Evolutionary conservation across 371 early-diverging fungal genomes (phyloP), one percentile per base, ranked within the genome.

Genomic region (Apophysomyces ossiformis): DNA sequence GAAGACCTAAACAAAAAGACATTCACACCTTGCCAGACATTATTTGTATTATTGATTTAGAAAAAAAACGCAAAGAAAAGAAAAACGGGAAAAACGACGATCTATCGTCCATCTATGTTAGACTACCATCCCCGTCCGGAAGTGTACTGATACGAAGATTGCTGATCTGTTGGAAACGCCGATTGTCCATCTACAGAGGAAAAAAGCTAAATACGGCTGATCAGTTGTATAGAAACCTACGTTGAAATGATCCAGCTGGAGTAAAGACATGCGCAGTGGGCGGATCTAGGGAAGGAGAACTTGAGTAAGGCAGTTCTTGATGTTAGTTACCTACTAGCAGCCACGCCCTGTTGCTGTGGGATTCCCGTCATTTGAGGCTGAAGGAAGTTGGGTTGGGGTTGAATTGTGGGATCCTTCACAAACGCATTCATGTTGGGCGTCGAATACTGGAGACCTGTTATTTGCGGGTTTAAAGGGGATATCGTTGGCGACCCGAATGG

Each of bases 401-500:
- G 50, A 45, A 77, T 73, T 36, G 77, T 62, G 59, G 77, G 75
- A 59, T 66, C 75, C 18, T 75, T 69, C 57, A 73, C 68, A 61
- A 82, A 82, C 50, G 72, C 70, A 43, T 72, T 73, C 18, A 70
- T 68, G 39, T 64, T 82, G 26, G 82, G 82, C 37, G 82, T 82
- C n/a, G 77, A 77, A 60, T 74, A 77, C 50, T 77, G 77, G 11
- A 74, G 69, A 1, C 77, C 77, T 6, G 77, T 77, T 36, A 66
- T 62, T 38, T 77, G 77, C 41, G 74, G 71, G 35, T 64, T 71
- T 11, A 77, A 37, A 50, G 77, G 72, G 15, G 70, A 46, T 7
- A 74, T 57, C 6, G 76, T 63, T 47, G 81, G 78, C 9, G 81
- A 81, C 21, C 87, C 87, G 58, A 86, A 86, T 41, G 87, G 87